phyloP scores from a whole-genome alignment of 805 yeast species.

The Starmerella apicola region DNA sequence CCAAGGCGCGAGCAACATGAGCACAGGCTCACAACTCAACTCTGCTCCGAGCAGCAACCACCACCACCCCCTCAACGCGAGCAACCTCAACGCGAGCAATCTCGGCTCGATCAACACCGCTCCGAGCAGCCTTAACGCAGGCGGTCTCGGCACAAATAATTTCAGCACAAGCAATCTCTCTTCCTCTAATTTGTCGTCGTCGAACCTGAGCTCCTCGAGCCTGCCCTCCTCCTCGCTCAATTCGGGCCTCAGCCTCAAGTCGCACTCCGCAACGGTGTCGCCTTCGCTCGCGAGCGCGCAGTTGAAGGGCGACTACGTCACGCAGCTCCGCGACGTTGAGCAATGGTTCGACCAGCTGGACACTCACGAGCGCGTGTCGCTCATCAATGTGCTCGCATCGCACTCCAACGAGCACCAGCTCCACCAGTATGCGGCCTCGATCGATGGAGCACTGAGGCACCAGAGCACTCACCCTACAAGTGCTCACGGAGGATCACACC shows the following conservation, averaged over 20 bases:
- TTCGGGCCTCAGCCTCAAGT: too few species aligned
- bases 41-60: neutral
- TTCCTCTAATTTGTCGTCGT: neutral
- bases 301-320: too few species aligned
- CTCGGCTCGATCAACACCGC: too few species aligned
- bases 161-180: too few species aligned
- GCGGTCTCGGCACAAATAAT: neutral
- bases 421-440: slow-evolving; percentile 11
- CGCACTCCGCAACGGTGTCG: slow-evolving; percentile 2
- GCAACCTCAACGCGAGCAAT: too few species aligned
- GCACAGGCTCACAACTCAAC: too few species aligned
- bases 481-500: slow-evolving; percentile 1
- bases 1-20: too few species aligned
- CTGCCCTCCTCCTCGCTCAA: neutral
- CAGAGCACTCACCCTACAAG: neutral
- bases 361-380: slow-evolving; percentile 30
- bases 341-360: slow-evolving; percentile 31
- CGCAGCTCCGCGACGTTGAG: slow-evolving; percentile 25
- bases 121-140: neutral
- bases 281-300: too few species aligned
- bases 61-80: too few species aligned
- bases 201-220: neutral
- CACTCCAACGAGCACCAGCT: slow-evolving; percentile 20
- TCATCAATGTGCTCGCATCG: slow-evolving; percentile 28
- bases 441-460: slow-evolving; percentile 7